phyloP scores from a whole-genome alignment of 305 asterid genomes.

The Galium porrigens region DNA sequence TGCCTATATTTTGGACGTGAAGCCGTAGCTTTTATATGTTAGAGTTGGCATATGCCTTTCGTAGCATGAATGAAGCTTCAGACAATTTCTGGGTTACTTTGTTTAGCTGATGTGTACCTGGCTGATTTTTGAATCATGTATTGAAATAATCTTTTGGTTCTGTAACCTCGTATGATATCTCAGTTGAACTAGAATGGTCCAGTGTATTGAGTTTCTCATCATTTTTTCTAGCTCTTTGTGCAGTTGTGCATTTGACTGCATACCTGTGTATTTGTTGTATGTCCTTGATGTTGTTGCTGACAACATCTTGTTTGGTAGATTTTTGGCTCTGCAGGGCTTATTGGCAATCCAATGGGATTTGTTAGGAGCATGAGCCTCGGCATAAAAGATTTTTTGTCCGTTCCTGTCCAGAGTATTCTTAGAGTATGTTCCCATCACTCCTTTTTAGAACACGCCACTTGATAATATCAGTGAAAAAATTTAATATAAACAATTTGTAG shows the following conservation, averaged over 20 bases:
- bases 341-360: slow-evolving; percentile 94
- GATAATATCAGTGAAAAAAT: background rate
- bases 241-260: background rate
- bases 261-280: background rate
- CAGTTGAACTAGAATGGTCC: background rate
- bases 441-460: background rate
- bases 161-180: background rate
- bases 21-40: background rate
- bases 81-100: background rate
- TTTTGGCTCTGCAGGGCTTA: slow-evolving; percentile 95
- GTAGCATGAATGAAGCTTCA: background rate
- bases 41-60: background rate
- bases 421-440: slow-evolving; percentile 31
- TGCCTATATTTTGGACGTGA: background rate
- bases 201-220: background rate
- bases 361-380: slow-evolving; percentile 90
- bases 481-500: slow-evolving; percentile 35
- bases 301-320: slow-evolving; percentile 34
- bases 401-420: slow-evolving; percentile 70
- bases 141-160: background rate
- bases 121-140: background rate
- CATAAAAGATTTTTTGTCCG: slow-evolving; percentile 81
- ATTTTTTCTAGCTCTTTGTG: background rate
- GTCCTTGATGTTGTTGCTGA: background rate
- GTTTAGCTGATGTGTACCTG: slow-evolving; percentile 1